These are phyloP conservation scores for Cokeromyces recurvatus DNA, from an alignment of 371 early-diverging fungal species.

Conservation along the genomic window DNA sequence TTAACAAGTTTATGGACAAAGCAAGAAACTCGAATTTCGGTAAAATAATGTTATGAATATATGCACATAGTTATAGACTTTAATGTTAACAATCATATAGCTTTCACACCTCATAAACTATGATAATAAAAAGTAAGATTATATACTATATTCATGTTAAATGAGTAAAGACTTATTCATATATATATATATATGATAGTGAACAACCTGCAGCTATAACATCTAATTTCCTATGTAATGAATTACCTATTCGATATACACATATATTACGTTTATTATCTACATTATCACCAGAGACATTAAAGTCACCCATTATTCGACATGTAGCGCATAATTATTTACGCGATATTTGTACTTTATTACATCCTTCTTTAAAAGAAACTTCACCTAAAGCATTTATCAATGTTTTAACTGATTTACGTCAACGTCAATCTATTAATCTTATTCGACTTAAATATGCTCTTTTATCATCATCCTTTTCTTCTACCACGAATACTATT, in stretches of 20 bases:
- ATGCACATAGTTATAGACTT: not conserved
- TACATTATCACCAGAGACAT: constrained; percentile 30
- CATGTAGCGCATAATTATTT: constrained; percentile 41
- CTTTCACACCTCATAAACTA: constrained; percentile 7
- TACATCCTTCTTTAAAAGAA: constrained; percentile 32
- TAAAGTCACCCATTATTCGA: constrained; percentile 29
- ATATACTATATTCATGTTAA: no score
- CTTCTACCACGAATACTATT: constrained; percentile 11
- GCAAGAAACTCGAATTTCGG: constrained; percentile 36
- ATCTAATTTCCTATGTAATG: constrained; percentile 61
- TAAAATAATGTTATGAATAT: constrained; percentile 10
- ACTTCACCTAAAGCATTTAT: constrained; percentile 42
- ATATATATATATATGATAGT: no score
- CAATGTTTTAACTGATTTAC: constrained; percentile 30
- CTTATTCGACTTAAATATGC: constrained; percentile 43
- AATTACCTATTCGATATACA: constrained; percentile 65
- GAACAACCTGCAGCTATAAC: constrained; percentile 38
- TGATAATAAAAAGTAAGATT: not conserved
- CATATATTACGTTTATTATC: constrained; percentile 55
- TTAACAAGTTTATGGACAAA: constrained; percentile 36
- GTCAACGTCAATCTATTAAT: constrained; percentile 31
- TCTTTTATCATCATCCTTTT: constrained; percentile 20
- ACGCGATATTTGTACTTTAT: constrained; percentile 35
- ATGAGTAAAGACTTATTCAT: no score
- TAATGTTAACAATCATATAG: constrained; percentile 1